Base-by-base conservation (phyloP, 176 grass and related monocot species). In the Cenchrus purpureus region DNA sequence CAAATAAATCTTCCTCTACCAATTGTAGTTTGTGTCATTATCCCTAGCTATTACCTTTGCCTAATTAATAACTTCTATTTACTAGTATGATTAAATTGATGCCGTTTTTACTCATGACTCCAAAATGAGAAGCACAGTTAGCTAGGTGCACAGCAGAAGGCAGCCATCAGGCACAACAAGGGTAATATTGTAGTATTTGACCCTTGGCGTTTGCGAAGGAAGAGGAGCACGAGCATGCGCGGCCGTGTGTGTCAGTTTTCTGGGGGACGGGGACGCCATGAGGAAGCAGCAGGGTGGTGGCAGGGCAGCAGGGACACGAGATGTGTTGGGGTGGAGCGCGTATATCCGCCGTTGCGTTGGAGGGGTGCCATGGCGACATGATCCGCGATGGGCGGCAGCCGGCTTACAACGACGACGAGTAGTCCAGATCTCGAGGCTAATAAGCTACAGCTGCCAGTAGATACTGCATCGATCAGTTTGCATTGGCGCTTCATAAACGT, bases 341-440 rank as follows among this genome's bases (percentile, higher is more conserved):
- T n/a, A n/a, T 12, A 17, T 7, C 45, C 45, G 8, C 10, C 10
- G 54, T 56, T 56, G 32, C 25, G 12, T 46, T 31, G 81, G 28
- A 65, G 42, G 69, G 50, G 34, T 46, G 37, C 16, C 52, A 50
- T 25, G 63, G 83, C 63, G 83, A 79, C 83, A 86, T 71, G 83
- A 86, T 86, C 83, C 83, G 74, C 65, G 65, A 86, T 71, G 63
- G 20, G 4, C 71, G 31, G 52, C 10, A 25, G n/a, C n/a, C n/a
- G 37, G 10, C 15, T 71, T 9, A 20, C 8, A 1, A 43, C 10
- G 2, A 14, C 49, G 49, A 50, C 53, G 53, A 0, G 12, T 11
- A 10, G 40, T 78, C 59, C 65, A 71, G 79, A 82, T 82, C 79
- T 82, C 66, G 29, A 82, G 37, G n/a, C n/a, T 13, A 2, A 34